Conservation (phyloP, 192 early-diverging fungal genomes). For the Cladochytrium replicatum region DNA sequence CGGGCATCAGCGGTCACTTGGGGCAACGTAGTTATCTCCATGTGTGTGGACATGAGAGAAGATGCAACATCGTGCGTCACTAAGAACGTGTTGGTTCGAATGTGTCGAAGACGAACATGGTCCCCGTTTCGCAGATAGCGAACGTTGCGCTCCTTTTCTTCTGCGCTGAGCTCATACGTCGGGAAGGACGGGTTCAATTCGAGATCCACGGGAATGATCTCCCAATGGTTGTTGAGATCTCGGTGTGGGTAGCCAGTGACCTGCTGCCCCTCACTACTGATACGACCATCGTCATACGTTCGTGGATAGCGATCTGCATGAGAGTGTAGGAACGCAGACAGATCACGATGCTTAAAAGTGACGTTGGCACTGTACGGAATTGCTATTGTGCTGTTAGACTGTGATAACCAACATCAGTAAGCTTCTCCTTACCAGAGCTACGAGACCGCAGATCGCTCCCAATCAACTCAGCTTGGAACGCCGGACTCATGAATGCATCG, state of each 20-base stretch:
- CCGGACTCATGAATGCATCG: conserved; percentile 83
- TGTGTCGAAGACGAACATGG: conserved; percentile 53
- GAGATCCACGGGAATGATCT: conserved; percentile 41
- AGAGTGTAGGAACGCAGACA: conserved; percentile 71
- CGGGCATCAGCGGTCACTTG: conserved; percentile 24
- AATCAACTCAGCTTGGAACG: conserved; percentile 76
- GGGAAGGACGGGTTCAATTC: conserved; percentile 4
- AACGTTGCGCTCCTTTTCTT: conserved; percentile 19
- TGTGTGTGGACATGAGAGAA: conserved; percentile 62
- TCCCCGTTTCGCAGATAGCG: conserved; percentile 48
- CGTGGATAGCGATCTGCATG: conserved; percentile 69
- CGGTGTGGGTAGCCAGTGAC: conserved; percentile 66
- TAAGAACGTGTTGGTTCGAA: conserved; percentile 41
- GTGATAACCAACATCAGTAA: too few species aligned
- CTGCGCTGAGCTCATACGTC: conserved; percentile 9
- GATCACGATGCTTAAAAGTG: conserved; percentile 67
- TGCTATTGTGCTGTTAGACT: too few species aligned
- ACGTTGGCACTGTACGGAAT: conserved; percentile 76
- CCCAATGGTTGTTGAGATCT: conserved; percentile 86
- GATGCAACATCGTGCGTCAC: conserved; percentile 74
- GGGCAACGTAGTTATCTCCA: conserved; percentile 75
- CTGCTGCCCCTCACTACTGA: conserved; percentile 80
- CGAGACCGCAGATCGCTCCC: conserved; percentile 72
- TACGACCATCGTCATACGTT: conserved; percentile 81
- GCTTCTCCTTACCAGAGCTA: too few species aligned